Conservation (phyloP, 768 basidiomycete species). For the Boletus rubescentipes region DNA sequence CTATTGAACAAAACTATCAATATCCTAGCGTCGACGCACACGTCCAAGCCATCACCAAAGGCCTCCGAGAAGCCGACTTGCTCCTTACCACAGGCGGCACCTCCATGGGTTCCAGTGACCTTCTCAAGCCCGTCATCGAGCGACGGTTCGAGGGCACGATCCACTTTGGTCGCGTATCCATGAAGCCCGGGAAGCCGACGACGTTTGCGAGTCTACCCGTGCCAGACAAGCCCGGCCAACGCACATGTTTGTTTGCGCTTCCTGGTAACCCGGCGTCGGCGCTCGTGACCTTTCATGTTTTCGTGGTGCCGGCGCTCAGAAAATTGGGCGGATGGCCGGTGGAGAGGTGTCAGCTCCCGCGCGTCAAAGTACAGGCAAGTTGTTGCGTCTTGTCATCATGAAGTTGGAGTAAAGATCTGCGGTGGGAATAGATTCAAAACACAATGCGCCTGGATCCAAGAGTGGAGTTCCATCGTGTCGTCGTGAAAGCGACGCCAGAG, state of each 20-base stretch:
- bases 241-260: slow-evolving; percentile 76
- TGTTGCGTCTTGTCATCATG: not conserved
- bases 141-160: slow-evolving; percentile 70
- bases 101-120: slow-evolving; percentile 86
- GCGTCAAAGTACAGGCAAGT: slow-evolving; percentile 63
- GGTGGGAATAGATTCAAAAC: slow-evolving; percentile 47
- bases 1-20: not conserved
- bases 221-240: slow-evolving; percentile 26
- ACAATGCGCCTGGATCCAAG: slow-evolving; percentile 69
- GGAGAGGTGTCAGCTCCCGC: slow-evolving; percentile 54
- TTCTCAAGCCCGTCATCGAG: slow-evolving; percentile 88
- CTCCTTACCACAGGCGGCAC: slow-evolving; percentile 87
- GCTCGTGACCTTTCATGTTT: slow-evolving; percentile 81
- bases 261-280: slow-evolving; percentile 91
- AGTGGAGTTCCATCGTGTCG: slow-evolving; percentile 81
- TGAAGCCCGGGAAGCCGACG: slow-evolving; percentile 87
- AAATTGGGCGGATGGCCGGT: slow-evolving; percentile 66
- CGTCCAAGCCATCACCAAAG: slow-evolving; percentile 53
- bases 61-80: slow-evolving; percentile 65
- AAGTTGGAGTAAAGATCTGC: not conserved
- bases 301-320: slow-evolving; percentile 79
- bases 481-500: slow-evolving; percentile 43
- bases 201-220: slow-evolving; percentile 80
- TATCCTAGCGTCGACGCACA: slow-evolving; percentile 53
- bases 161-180: slow-evolving; percentile 82